A percentile compares a stretch with the other conserved stretches of the same genome.
phyloP scores from a whole-genome alignment of 225 moss, liverwort and hornwort genomes.

The Bryum argenteum region DNA sequence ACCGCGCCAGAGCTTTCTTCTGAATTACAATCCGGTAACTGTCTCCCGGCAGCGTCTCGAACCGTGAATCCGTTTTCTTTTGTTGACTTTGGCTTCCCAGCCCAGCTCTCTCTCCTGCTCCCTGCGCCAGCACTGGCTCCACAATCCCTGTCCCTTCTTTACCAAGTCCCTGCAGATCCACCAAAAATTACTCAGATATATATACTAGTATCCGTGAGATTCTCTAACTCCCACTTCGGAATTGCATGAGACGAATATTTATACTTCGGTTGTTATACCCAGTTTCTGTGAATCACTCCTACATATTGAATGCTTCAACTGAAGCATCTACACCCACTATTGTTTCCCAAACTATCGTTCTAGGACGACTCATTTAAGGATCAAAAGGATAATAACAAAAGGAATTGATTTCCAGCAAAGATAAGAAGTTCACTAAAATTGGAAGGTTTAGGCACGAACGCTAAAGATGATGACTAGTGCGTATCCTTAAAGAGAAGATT shows the following conservation, averaged over 20 bases:
- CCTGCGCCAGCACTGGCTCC: slow-evolving; percentile 91
- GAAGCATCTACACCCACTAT: neutral
- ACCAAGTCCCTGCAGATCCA: slow-evolving; percentile 78
- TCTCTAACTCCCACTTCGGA: neutral
- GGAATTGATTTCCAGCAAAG: too few relatives aligned
- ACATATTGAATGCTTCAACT: neutral
- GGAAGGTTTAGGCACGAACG: neutral
- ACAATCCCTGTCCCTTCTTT: slow-evolving; percentile 97
- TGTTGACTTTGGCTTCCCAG: slow-evolving; percentile 92
- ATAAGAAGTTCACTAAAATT: too few relatives aligned
- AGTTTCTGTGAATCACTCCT: too few relatives aligned
- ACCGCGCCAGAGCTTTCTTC: slow-evolving; percentile 96
- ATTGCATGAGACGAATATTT: too few relatives aligned
- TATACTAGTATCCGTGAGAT: neutral
- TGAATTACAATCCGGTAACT: slow-evolving; percentile 98
- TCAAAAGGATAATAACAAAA: too few relatives aligned
- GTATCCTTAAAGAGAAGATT: neutral
- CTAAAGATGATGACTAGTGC: neutral
- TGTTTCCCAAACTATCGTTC: too few relatives aligned
- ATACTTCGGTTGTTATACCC: neutral
- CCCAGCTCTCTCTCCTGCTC: slow-evolving; percentile 92
- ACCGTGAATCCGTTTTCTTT: slow-evolving; percentile 80
- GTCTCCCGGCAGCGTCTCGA: slow-evolving; percentile 98
- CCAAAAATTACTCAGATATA: slow-evolving; percentile 17
- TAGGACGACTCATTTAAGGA: too few relatives aligned